A percentile compares a stretch with the other conserved stretches of the same genome.
phyloP scores from a whole-genome alignment of 2,329 filamentous ascomycete genomes.

The Tolypocladium amazonense region DNA sequence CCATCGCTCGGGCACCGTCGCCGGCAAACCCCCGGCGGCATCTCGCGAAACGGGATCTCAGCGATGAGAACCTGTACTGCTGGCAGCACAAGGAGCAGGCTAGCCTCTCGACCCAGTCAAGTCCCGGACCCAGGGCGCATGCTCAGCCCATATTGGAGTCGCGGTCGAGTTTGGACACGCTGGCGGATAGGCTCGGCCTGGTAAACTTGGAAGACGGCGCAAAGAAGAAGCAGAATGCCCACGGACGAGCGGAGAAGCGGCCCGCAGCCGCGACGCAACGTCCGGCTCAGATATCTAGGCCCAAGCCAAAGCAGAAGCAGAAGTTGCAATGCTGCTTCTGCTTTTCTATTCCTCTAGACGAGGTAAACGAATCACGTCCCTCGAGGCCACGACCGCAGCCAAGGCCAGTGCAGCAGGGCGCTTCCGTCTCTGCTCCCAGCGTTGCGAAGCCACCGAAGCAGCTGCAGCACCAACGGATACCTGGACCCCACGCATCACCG shows the following conservation, averaged over 20 bases:
- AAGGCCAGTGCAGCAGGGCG: constrained; percentile 29
- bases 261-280: constrained; percentile 13
- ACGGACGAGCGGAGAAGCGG: constrained; percentile 5
- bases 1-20: constrained; percentile 34
- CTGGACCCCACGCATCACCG: constrained; percentile 12
- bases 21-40: constrained; percentile 14
- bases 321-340: constrained; percentile 38
- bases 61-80: constrained; percentile 63
- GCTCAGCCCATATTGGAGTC: constrained; percentile 47
- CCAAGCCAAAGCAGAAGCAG: constrained; percentile 19
- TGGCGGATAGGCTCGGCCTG: constrained; percentile 69
- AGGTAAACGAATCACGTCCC: constrained; percentile 26
- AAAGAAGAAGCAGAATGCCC: constrained; percentile 12
- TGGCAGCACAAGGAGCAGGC: constrained; percentile 95
- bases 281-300: constrained; percentile 8
- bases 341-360: constrained; percentile 37
- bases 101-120: constrained; percentile 31
- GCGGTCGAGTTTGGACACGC: constrained; percentile 74
- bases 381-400: constrained; percentile 31
- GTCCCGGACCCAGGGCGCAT: constrained; percentile 29
- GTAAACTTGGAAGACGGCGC: constrained; percentile 48
- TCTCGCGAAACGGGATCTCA: constrained; percentile 26
- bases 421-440: constrained; percentile 10
- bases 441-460: background rate
- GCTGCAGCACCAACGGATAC: constrained; percentile 1